Conservation (phyloP, 2,329 filamentous ascomycete species). For the Beauveria medogensis region DNA sequence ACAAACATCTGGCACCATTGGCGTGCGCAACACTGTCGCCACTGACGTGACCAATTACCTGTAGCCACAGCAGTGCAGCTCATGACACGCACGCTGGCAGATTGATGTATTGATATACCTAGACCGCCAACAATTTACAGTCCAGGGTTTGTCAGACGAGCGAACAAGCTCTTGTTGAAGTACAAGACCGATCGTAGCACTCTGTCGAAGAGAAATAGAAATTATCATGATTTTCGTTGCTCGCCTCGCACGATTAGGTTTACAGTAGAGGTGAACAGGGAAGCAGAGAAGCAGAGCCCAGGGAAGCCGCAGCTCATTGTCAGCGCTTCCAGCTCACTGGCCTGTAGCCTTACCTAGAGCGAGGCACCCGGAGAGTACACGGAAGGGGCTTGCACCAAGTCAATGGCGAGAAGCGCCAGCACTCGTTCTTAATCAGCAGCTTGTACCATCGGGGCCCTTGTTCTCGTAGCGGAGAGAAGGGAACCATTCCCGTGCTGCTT, state of each 20-base stretch:
- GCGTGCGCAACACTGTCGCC: background rate
- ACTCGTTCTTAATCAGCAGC: background rate
- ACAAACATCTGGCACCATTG: background rate
- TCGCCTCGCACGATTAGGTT: background rate
- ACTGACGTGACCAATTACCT: background rate
- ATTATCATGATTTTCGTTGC: background rate
- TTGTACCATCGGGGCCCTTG: background rate
- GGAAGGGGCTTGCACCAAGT: background rate
- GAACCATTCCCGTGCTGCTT: background rate
- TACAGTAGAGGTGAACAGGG: background rate
- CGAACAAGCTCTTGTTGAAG: background rate
- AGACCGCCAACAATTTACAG: background rate
- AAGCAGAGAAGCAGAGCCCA: background rate
- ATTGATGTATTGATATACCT: background rate
- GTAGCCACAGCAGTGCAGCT: background rate
- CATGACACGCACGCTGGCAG: background rate
- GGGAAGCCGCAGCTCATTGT: background rate
- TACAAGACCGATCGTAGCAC: background rate
- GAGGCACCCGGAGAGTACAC: background rate
- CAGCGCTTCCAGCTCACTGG: background rate
- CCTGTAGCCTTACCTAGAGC: background rate
- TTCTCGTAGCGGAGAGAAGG: background rate
- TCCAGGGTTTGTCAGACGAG: background rate
- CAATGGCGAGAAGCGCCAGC: background rate
- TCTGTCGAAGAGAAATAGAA: background rate